Conservation (phyloP, 768 basidiomycete species). For the Mycena capillaripes region DNA sequence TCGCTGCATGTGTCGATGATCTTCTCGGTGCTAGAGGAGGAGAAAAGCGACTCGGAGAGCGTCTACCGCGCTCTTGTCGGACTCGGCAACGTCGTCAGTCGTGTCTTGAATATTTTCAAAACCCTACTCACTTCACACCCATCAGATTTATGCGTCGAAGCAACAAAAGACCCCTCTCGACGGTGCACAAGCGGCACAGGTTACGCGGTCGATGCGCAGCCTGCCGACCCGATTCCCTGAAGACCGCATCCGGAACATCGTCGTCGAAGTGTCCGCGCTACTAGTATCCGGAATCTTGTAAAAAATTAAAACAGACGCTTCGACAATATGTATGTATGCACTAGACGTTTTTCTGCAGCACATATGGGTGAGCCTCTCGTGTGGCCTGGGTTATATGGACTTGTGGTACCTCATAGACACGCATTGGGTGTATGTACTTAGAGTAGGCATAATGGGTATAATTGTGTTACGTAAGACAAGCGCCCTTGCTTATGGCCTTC, state of each 20-base stretch:
- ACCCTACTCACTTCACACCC: slow-evolving; percentile 21
- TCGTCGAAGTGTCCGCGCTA: slow-evolving; percentile 62
- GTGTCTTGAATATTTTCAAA: neutral
- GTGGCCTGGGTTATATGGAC: neutral
- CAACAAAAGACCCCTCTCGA: slow-evolving; percentile 51
- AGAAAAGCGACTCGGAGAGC: slow-evolving; percentile 74
- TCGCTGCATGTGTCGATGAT: slow-evolving; percentile 60
- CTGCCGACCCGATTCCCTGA: slow-evolving; percentile 68
- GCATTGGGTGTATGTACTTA: too few species aligned
- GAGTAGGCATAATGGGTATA: too few species aligned
- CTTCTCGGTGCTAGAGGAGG: slow-evolving; percentile 61
- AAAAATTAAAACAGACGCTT: neutral
- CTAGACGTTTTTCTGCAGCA: neutral
- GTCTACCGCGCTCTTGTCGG: slow-evolving; percentile 80
- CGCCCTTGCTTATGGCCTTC: slow-evolving; percentile 30
- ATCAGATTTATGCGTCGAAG: slow-evolving; percentile 65
- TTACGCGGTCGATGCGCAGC: slow-evolving; percentile 55
- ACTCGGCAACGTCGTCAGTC: slow-evolving; percentile 78
- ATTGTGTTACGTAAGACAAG: slow-evolving; percentile 6
- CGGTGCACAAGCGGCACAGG: slow-evolving; percentile 54
- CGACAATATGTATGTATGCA: neutral
- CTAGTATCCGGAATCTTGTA: slow-evolving; percentile 46
- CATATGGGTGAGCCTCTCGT: neutral
- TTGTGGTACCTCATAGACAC: neutral
- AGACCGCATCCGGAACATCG: slow-evolving; percentile 66